Base-by-base conservation (phyloP, 805 yeast species). In the Torulaspora maleeae region DNA sequence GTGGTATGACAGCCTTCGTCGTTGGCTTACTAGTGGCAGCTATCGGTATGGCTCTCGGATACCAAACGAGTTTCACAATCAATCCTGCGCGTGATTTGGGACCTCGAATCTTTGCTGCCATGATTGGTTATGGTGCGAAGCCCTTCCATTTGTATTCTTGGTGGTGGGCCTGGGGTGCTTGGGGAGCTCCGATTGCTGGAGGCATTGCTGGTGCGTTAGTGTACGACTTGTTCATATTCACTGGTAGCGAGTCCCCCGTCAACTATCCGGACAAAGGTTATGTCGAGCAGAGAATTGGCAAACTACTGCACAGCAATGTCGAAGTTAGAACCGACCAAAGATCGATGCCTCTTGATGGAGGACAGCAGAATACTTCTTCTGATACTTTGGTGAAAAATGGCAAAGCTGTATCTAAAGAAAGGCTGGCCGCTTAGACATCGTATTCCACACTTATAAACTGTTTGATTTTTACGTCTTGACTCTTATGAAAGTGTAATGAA, bases 81-180 rank as follows among this genome's bases (percentile, higher is more conserved):
- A 73, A 73, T 58, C 64, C 71, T 32, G 76, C 76, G 32, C 70
- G 78, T 59, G 78, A 73, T 57, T 67, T 73, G 39, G 74, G 70
- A 17, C 77, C 78, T 44, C 66, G 78, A 54, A 52, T 74, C 27
- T 73, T 72, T 38, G 66, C 75, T 22, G 59, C 67, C 27, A 58
- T 69, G 56, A 64, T 71, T 42, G 78, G 78, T 13, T 73, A 73
- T 25, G 55, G 55, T 5, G 43, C 51, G n/a, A 51, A 52, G 25
- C 51, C 55, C 1, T 52, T 52, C 33, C 55, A 52, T 19, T 35
- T 52, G n/a, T 47, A 49, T 3, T 48, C 47, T 24, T 56, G 73
- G 74, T 41, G 55, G 55, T 52, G 71, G 65, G 35, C 63, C 66
- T 59, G 72, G 69, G 64, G 61, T 63, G 41, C 58, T 49, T 38